Percentiles rank a stretch among this genome's conserved stretches.
Evolutionary conservation across 148 eudicot genomes (phyloP).

Genomic region (Nyssa sinensis): DNA sequence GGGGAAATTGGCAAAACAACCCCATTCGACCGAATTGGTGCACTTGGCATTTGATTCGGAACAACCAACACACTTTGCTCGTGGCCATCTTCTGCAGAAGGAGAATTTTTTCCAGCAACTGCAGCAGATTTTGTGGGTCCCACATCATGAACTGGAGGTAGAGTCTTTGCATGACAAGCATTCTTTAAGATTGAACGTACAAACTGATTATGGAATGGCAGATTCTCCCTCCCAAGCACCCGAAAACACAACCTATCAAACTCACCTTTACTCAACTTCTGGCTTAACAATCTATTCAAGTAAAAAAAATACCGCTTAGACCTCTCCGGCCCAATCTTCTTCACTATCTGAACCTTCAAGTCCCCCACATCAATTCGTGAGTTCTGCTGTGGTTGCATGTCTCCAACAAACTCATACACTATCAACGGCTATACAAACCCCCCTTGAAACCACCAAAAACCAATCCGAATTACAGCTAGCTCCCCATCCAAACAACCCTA

Average conservation of each 20-base stretch:
- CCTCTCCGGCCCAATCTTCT: slow-evolving; percentile 55
- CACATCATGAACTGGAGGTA: slow-evolving; percentile 39
- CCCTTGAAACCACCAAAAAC: slow-evolving; percentile 15
- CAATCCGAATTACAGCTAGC: slow-evolving; percentile 13
- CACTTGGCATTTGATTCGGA: slow-evolving; percentile 36
- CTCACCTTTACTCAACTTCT: slow-evolving; percentile 49
- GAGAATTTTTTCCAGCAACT: slow-evolving; percentile 24
- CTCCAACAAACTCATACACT: slow-evolving; percentile 33
- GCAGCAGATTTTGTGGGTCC: slow-evolving; percentile 32
- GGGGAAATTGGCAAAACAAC: slow-evolving; percentile 43
- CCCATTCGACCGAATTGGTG: slow-evolving; percentile 48
- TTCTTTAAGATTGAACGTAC: slow-evolving; percentile 53
- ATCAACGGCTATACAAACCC: slow-evolving; percentile 15
- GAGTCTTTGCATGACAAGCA: slow-evolving; percentile 40
- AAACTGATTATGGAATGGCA: slow-evolving; percentile 56
- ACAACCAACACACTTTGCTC: slow-evolving; percentile 19
- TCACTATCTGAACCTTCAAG: slow-evolving; percentile 47
- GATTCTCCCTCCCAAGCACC: slow-evolving; percentile 56
- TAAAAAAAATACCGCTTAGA: slow-evolving; percentile 46
- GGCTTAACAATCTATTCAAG: slow-evolving; percentile 46
- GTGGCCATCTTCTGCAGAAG: slow-evolving; percentile 34
- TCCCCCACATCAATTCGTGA: slow-evolving; percentile 43
- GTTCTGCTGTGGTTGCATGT: slow-evolving; percentile 48
- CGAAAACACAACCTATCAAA: slow-evolving; percentile 50
- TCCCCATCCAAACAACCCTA: slow-evolving; percentile 13